A percentile compares a stretch with the other conserved stretches of the same genome.
phyloP scores from a whole-genome alignment of 805 yeast species.

The Priceomyces fermenticarens region DNA sequence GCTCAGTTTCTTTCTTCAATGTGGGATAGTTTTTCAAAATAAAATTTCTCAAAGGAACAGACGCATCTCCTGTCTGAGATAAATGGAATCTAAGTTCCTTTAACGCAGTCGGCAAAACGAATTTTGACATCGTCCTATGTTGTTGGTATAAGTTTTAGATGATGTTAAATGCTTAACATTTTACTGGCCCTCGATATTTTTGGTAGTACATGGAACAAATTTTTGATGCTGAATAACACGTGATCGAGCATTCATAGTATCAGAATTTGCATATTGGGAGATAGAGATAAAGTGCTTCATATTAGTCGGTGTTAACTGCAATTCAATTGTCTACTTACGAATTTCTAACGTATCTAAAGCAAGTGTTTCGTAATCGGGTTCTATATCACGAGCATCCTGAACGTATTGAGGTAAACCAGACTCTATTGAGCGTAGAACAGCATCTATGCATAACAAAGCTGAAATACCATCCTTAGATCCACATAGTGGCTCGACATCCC shows the following conservation, averaged over 20 bases:
- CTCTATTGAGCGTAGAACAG: constrained; percentile 30
- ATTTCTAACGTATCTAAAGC: constrained; percentile 12
- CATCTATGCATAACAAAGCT: constrained; percentile 34
- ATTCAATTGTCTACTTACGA: not conserved
- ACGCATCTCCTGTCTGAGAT: constrained; percentile 74
- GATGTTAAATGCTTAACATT: constrained; percentile 6
- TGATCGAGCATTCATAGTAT: too few relatives aligned
- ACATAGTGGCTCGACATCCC: constrained; percentile 27
- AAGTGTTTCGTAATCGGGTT: constrained; percentile 16
- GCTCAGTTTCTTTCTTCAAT: constrained; percentile 54
- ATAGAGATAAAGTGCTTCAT: not conserved
- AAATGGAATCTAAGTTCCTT: constrained; percentile 81
- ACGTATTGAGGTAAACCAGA: constrained; percentile 33
- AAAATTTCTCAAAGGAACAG: constrained; percentile 63
- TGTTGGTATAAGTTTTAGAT: not conserved
- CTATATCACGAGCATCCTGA: constrained; percentile 19
- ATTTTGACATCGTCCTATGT: constrained; percentile 33
- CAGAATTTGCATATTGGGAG: too few relatives aligned
- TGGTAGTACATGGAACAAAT: too few relatives aligned
- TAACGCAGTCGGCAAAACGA: constrained; percentile 51
- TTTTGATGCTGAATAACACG: too few relatives aligned
- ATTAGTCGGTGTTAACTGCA: not conserved
- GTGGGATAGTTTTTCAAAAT: constrained; percentile 61
- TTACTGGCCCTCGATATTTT: constrained; percentile 6
- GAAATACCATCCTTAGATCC: constrained; percentile 36